Conservation (phyloP, 768 basidiomycete genomes). For the Mrakia blollopis region DNA sequence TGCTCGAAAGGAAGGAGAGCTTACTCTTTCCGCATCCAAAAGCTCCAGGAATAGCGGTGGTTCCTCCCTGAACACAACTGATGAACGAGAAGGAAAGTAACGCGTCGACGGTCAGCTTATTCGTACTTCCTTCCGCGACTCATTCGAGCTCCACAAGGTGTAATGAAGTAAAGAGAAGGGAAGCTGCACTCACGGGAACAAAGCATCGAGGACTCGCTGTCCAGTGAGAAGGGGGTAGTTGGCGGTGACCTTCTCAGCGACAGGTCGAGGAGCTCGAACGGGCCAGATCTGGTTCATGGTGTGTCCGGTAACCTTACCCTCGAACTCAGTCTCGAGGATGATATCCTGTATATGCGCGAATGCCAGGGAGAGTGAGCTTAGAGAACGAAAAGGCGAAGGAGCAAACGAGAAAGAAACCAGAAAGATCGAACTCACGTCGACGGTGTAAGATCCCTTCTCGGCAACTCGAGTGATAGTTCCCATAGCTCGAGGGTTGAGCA, state of each 20-base stretch:
- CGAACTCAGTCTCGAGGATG: constrained; percentile 94
- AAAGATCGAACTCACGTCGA: constrained; percentile 59
- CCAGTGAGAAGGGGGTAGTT: constrained; percentile 89
- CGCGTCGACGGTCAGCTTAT: not conserved
- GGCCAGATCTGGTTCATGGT: constrained; percentile 99
- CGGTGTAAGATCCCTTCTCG: constrained; percentile 86
- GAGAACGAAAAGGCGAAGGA: not conserved
- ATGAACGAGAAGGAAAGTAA: constrained; percentile 14
- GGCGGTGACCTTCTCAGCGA: constrained; percentile 90
- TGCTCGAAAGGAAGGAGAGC: not conserved
- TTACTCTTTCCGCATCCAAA: constrained; percentile 84
- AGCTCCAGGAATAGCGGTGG: constrained; percentile 95
- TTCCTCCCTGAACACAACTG: constrained; percentile 87
- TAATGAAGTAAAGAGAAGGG: not conserved
- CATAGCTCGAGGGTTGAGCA: constrained; percentile 87
- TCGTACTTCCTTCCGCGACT: too few relatives aligned
- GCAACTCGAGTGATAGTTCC: constrained; percentile 92
- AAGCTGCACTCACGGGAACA: constrained; percentile 73
- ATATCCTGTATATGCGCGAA: constrained; percentile 59
- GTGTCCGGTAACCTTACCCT: constrained; percentile 88
- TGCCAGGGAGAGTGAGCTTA: not conserved
- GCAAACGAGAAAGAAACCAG: not conserved
- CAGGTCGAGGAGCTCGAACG: constrained; percentile 92
- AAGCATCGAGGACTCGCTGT: constrained; percentile 90
- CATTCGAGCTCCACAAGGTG: too few relatives aligned